phyloP scores from a whole-genome alignment of 2,329 filamentous ascomycete genomes.

The Didymosphaeria variabile region DNA sequence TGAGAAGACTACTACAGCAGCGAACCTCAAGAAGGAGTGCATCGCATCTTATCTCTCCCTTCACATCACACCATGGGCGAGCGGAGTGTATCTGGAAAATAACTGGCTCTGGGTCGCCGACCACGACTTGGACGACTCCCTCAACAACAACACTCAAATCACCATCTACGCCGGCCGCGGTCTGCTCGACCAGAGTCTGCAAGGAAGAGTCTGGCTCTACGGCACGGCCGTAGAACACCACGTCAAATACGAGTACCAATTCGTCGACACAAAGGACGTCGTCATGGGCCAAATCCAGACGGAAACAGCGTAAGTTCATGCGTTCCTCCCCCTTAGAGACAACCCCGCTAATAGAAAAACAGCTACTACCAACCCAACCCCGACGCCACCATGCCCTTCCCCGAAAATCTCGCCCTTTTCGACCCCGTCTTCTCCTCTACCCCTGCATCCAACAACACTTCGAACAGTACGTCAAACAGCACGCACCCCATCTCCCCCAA shows the following conservation, averaged over 20 bases:
- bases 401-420: conserved; percentile 63
- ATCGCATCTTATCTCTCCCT: conserved; percentile 70
- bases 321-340: conserved; percentile 7
- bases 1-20: conserved; percentile 60
- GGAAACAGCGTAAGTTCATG: conserved; percentile 78
- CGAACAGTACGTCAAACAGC: conserved; percentile 13
- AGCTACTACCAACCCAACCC: conserved; percentile 82
- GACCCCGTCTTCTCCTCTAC: conserved; percentile 78
- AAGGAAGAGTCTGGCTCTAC: conserved; percentile 61
- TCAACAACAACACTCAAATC: conserved; percentile 71
- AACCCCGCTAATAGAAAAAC: conserved; percentile 7
- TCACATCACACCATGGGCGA: conserved; percentile 62
- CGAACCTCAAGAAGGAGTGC: conserved; percentile 68
- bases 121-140: conserved; percentile 75
- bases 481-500: conserved; percentile 27
- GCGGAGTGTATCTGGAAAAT: conserved; percentile 81
- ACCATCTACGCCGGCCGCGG: conserved; percentile 89
- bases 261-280: conserved; percentile 78
- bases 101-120: conserved; percentile 93
- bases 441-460: conserved; percentile 33
- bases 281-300: conserved; percentile 87
- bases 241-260: conserved; percentile 80
- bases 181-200: conserved; percentile 70
- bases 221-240: conserved; percentile 73
- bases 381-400: conserved; percentile 72